Conservation (phyloP, 768 basidiomycete species). For the Lactifluus echinatus region DNA sequence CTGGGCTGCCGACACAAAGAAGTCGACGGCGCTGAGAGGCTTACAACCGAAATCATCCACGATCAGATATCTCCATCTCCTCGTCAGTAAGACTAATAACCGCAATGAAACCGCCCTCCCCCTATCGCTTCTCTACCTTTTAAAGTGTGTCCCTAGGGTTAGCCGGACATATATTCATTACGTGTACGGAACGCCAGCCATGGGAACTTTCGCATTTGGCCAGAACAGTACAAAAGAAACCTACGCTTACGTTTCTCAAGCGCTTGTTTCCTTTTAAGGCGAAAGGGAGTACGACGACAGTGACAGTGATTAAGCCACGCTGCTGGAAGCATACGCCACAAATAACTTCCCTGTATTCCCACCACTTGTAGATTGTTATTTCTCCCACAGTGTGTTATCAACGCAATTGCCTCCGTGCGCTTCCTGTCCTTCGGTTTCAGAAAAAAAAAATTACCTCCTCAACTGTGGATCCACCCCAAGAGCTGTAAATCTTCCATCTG, state of each 20-base stretch:
- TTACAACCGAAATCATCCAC: background rate
- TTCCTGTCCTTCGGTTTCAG: background rate
- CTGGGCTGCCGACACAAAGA: background rate
- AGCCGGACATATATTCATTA: background rate
- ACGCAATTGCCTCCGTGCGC: background rate
- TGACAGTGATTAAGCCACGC: constrained; percentile 1
- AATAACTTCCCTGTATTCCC: constrained; percentile 2
- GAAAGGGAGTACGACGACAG: background rate
- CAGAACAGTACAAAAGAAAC: constrained; percentile 2
- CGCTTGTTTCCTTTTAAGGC: background rate
- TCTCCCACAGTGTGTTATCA: constrained; percentile 4
- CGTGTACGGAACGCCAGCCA: constrained; percentile 9
- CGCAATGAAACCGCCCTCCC: background rate
- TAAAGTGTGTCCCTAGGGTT: background rate
- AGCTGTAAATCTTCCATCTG: background rate
- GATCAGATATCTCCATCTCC: background rate
- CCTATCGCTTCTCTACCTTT: background rate
- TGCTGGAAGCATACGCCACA: constrained; percentile 5
- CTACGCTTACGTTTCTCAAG: constrained; percentile 4
- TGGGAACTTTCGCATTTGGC: background rate
- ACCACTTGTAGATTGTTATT: background rate
- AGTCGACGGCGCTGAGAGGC: background rate
- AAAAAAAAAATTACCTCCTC: background rate
- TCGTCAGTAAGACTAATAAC: background rate
- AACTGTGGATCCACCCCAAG: background rate